These are phyloP conservation scores for Auricularia sp. DNA, from an alignment of 768 basidiomycete species.

Conservation along the genomic window DNA sequence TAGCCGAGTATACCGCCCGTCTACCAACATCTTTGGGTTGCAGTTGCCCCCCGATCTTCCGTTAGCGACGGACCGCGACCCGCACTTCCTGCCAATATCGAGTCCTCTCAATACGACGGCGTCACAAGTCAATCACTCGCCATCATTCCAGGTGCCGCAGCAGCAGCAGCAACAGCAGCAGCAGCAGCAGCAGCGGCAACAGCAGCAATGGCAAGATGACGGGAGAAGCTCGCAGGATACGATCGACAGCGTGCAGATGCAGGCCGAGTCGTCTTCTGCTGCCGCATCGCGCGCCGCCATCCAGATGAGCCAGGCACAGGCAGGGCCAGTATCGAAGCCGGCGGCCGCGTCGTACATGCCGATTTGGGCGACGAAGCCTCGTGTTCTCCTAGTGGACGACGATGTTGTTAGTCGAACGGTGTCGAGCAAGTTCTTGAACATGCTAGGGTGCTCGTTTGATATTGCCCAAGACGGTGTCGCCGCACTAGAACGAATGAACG, in stretches of 20 bases:
- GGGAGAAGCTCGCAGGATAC: not conserved
- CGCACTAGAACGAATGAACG: constrained; percentile 93
- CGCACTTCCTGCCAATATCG: not conserved
- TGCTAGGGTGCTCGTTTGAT: constrained; percentile 91
- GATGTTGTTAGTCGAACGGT: constrained; percentile 61
- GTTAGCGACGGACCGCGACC: not conserved
- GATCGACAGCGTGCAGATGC: not conserved
- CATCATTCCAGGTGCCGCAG: not conserved
- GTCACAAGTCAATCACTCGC: not conserved
- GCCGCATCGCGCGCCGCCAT: not conserved
- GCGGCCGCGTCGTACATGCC: not conserved
- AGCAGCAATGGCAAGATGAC: not conserved
- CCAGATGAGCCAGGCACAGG: not conserved
- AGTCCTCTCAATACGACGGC: not conserved
- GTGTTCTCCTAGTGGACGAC: constrained; percentile 33
- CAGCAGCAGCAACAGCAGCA: not conserved
- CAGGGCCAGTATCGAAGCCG: not conserved
- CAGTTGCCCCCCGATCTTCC: not conserved
- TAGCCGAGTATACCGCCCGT: not conserved
- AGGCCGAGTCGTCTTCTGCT: not conserved
- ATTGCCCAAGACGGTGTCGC: constrained; percentile 88
- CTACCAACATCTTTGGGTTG: not conserved
- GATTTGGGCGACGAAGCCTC: constrained; percentile 12
- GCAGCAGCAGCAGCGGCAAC: not conserved
- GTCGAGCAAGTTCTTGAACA: constrained; percentile 87